Evolutionary conservation across 805 yeast genomes (phyloP), one percentile per base, ranked within the genome.

Genomic region (Starmerella apis): DNA sequence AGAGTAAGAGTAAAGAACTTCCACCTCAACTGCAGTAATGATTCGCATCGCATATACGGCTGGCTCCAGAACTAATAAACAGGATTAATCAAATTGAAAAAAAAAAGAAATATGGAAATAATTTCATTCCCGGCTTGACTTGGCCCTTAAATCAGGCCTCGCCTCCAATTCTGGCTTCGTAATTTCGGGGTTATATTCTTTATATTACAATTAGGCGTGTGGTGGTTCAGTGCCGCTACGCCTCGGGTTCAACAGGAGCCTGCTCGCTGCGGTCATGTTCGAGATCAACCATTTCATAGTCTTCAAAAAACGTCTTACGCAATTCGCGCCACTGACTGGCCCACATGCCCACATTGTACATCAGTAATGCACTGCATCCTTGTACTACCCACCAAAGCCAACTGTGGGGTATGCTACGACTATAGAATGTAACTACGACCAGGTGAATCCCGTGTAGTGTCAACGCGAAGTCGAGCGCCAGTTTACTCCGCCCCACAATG

Each of bases 391-490:
- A 86, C 97, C 97, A 90, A 44, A 81, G 70, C 5, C 83, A 55
- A 30, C 80, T 77, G 14, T 69, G 68, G 0, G 98, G 98, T 55
- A 90, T 75, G 27, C 73, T 71, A 0, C 78, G 75, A 1, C 85
- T 72, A 55, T 78, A 79, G 1, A 77, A 52, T 78, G 85, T 79
- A 0, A 79, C 85, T 3, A 86, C 79, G 3, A 79, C 47, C 22
- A 90, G 65, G 66, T 90, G 82, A 46, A 92, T 75, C 20, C 83
- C 78, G 65, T 92, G 96, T 14, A 90, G 78, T 0, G 98, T 92
- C n/a, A 90, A 62, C 10, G 95, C 96, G 69, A 92, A 90, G 67
- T 90, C 98, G 83, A 95, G 83, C 0, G 96, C 97, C 45, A 90
- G 69, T 64, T 90, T 92, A 37, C 95, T 83, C 50, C 97, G 72